Evolutionary conservation across 2,329 filamentous ascomycete species (phyloP), one percentile per base, ranked within the genome.

Genomic region (Chalaropsis ovoidea): DNA sequence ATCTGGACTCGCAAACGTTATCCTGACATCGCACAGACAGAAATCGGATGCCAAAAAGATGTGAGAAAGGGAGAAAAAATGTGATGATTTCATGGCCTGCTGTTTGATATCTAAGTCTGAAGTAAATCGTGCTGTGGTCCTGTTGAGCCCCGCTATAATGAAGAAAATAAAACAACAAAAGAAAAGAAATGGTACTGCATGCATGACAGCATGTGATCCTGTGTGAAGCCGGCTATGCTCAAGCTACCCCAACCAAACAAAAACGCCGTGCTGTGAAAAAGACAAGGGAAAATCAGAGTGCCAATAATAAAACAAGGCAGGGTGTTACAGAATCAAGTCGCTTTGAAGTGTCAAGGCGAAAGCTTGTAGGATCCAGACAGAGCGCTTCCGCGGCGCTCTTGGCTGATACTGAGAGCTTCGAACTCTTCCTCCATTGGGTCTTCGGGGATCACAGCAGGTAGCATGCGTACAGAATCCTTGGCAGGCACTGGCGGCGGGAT

Each of bases 361-460:
- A 67, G 62, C 39, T 62, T 58, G 54, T 67, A 67, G n/a, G 63
- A 41, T 13, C 47, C 42, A n/a, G 66, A 65, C 22, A 62, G 8
- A 15, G 45, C 42, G 22, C 66, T 67, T 7, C 60, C 60, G 24
- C 66, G 45, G 13, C 66, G 63, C 52, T 56, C 47, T 7, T 60
- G 31, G 19, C 19, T 35, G 19, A 64, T 5, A 17, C 47, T 41
- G n/a, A 64, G 61, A 39, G 61, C 63, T 24, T 65, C 66, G 8
- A 54, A 7, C 42, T 62, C 66, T 41, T 67, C 66, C 22, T 52
- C 66, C 35, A 65, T n/a, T 13, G 66, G 66, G 39, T 67, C 66
- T 24, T 67, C 66, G 24, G 43, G 47, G 45, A 67, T 67, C 17
- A 67, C 66, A 49, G 42, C 66, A 31, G 60, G 66, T 39, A 67